phyloP scores from a whole-genome alignment of 2,329 filamentous ascomycete genomes.

The Calonectria leucothoes region DNA sequence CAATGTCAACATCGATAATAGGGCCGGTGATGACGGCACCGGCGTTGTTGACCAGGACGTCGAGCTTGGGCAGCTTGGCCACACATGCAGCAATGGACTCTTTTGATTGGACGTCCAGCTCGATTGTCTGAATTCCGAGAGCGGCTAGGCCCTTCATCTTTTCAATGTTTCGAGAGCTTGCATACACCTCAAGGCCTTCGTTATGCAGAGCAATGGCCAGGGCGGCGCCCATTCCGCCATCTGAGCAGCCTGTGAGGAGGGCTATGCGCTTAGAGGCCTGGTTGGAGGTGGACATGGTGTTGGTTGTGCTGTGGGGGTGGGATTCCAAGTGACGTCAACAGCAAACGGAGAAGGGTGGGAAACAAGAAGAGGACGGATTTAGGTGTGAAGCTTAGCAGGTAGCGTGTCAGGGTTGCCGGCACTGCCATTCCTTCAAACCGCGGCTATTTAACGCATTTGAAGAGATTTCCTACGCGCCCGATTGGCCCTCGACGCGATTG shows the following conservation, averaged over 20 bases:
- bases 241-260: background rate
- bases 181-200: background rate
- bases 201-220: background rate
- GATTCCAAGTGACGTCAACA: background rate
- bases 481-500: background rate
- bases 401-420: background rate
- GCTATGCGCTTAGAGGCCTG: background rate
- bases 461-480: background rate
- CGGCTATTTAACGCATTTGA: background rate
- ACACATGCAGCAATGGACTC: background rate
- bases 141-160: background rate
- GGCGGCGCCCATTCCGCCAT: background rate
- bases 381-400: no score
- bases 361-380: no score
- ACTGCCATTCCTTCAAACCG: background rate
- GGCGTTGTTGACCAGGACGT: background rate
- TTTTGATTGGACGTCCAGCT: background rate
- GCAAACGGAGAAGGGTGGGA: no score
- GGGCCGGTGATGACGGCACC: background rate
- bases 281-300: background rate
- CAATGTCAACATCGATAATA: background rate
- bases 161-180: background rate
- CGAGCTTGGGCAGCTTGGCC: background rate
- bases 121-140: background rate
- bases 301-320: background rate